Conservation (phyloP, 306 rosid species). For the Sicyos baderoa region DNA sequence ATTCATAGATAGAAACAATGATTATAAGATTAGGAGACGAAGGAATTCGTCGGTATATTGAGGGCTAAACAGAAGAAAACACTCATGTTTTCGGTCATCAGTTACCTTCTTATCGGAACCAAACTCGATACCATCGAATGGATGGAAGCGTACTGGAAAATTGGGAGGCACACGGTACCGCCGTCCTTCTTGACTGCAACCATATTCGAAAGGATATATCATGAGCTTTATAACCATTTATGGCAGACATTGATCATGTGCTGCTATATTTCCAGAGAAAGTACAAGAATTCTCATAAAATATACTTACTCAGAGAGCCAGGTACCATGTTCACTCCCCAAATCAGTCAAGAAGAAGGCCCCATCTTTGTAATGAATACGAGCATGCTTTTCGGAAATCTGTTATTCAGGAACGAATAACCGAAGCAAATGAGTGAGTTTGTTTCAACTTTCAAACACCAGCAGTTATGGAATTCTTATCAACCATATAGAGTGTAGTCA, state of each 20-base stretch:
- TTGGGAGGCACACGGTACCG: conserved; percentile 47
- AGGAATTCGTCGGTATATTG: not conserved
- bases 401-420: not conserved
- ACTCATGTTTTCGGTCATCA: not conserved
- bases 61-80: not conserved
- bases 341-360: conserved; percentile 72
- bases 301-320: conserved; percentile 76
- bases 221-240: not conserved
- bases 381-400: conserved; percentile 77
- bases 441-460: conserved; percentile 6
- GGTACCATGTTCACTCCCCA: conserved; percentile 61
- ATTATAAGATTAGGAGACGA: not conserved
- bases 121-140: conserved; percentile 55
- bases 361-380: conserved; percentile 60
- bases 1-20: too few relatives aligned
- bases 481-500: not conserved
- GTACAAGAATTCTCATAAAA: not conserved
- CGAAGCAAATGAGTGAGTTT: conserved; percentile 4
- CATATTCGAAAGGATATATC: not conserved
- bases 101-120: conserved; percentile 71
- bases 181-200: conserved; percentile 63
- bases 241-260: not conserved
- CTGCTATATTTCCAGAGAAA: not conserved
- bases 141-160: conserved; percentile 55
- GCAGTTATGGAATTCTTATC: not conserved